Conservation (phyloP, 441 rosid species). For the Populus tomentosa region DNA sequence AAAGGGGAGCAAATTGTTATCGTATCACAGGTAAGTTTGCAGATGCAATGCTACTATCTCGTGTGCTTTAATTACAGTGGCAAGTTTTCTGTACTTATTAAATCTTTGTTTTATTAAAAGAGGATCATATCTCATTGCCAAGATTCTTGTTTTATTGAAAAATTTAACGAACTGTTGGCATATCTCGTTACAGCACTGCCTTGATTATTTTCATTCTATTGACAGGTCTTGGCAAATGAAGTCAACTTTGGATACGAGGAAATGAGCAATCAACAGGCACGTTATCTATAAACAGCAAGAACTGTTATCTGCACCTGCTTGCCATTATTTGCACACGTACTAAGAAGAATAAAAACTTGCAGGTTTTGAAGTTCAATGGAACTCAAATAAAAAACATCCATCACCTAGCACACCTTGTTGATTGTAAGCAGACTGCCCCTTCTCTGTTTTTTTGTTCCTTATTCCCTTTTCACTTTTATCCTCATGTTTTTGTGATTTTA, state of each 20-base stretch:
- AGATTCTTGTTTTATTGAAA: neutral
- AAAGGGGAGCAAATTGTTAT: slow-evolving; percentile 87
- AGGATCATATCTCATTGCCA: neutral
- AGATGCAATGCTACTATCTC: neutral
- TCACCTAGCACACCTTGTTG: slow-evolving; percentile 80
- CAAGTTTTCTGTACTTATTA: neutral
- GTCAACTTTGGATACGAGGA: slow-evolving; percentile 90
- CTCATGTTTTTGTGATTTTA: slow-evolving; percentile 11
- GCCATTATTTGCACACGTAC: neutral
- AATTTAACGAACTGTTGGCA: neutral
- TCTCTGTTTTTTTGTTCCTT: neutral
- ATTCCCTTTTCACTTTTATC: neutral
- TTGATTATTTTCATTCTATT: neutral
- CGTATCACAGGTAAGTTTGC: slow-evolving; percentile 70
- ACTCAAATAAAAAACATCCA: slow-evolving; percentile 67
- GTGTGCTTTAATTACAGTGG: neutral
- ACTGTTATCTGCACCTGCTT: neutral
- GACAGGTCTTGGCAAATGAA: slow-evolving; percentile 88
- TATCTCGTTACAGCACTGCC: neutral
- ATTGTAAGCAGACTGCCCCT: slow-evolving; percentile 41
- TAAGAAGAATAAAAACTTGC: slow-evolving; percentile 12
- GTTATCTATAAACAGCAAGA: slow-evolving; percentile 4
- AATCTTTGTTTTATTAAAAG: neutral
- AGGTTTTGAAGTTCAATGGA: slow-evolving; percentile 84
- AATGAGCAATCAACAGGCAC: slow-evolving; percentile 85